Conservation (phyloP, 768 basidiomycete species). For the Atractiella rhizophila region DNA sequence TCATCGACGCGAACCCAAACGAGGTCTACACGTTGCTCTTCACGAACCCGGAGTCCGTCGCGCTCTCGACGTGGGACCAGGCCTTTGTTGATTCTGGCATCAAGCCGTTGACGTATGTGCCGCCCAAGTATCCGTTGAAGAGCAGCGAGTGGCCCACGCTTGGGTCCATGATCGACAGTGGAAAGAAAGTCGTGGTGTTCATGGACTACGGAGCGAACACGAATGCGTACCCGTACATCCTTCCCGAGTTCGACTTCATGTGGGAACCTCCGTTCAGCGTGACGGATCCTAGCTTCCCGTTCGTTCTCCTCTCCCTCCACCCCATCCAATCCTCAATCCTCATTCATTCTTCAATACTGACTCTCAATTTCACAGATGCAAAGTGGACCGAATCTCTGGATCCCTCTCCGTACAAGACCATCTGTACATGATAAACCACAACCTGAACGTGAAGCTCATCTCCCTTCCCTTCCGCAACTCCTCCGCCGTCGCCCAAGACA, state of each 20-base stretch:
- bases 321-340: too few species aligned
- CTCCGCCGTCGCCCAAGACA: too few species aligned
- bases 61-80: conserved; percentile 22
- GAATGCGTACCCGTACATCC: conserved; percentile 48
- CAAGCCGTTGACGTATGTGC: conserved; percentile 44
- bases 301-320: conserved; percentile 60
- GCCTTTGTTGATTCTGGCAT: conserved; percentile 48
- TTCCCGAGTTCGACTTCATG: conserved; percentile 69
- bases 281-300: conserved; percentile 39
- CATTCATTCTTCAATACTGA: too few species aligned
- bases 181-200: conserved; percentile 57
- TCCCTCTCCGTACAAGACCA: conserved; percentile 39
- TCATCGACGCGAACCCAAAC: conserved; percentile 65
- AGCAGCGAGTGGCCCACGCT: conserved; percentile 60
- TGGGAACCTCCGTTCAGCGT: conserved; percentile 51
- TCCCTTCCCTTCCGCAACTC: too few species aligned
- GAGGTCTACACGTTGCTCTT: conserved; percentile 83
- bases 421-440: conserved; percentile 78
- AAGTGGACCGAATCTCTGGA: too few species aligned
- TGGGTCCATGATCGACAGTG: conserved; percentile 47
- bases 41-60: conserved; percentile 44
- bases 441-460: conserved; percentile 33
- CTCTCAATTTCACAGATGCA: too few species aligned
- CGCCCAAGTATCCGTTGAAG: conserved; percentile 33
- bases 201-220: conserved; percentile 55